Conservation (phyloP, 306 rosid genomes). For the Oemleria cerasiformis region DNA sequence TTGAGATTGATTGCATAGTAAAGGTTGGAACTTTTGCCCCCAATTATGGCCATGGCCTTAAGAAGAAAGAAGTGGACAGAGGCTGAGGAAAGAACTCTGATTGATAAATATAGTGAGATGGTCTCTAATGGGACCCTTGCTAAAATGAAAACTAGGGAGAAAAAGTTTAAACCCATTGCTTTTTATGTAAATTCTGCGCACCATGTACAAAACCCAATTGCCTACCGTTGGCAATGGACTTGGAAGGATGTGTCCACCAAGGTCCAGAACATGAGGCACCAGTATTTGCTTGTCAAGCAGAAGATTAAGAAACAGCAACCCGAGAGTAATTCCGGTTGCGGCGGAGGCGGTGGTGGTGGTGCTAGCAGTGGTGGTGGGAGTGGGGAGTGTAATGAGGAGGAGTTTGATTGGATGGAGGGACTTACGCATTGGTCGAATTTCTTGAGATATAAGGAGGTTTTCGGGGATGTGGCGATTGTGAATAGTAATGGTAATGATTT, state of each 20-base stretch:
- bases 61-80: constrained; percentile 98
- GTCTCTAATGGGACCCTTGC: constrained; percentile 71
- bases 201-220: constrained; percentile 58
- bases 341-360: constrained; percentile 7
- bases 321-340: constrained; percentile 28
- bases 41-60: constrained; percentile 54
- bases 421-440: constrained; percentile 87
- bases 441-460: constrained; percentile 89
- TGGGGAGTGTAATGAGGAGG: constrained; percentile 55
- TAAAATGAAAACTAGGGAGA: constrained; percentile 92
- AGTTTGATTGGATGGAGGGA: constrained; percentile 92
- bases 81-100: constrained; percentile 90
- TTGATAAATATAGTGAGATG: constrained; percentile 84
- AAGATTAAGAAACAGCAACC: constrained; percentile 72
- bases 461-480: constrained; percentile 69
- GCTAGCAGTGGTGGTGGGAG: constrained; percentile 24
- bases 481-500: constrained; percentile 48
- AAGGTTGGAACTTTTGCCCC: constrained; percentile 13
- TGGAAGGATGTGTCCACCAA: constrained; percentile 98
- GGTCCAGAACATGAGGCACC: constrained; percentile 99
- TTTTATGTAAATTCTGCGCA: constrained; percentile 79
- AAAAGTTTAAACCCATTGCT: constrained; percentile 87
- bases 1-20: constrained; percentile 25
- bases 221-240: constrained; percentile 94
- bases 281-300: constrained; percentile 90